Percentiles rank a stretch among this genome's conserved stretches.
Conservation (phyloP, 192 early-diverging fungal species). For the Polychytrium aggregatum region DNA sequence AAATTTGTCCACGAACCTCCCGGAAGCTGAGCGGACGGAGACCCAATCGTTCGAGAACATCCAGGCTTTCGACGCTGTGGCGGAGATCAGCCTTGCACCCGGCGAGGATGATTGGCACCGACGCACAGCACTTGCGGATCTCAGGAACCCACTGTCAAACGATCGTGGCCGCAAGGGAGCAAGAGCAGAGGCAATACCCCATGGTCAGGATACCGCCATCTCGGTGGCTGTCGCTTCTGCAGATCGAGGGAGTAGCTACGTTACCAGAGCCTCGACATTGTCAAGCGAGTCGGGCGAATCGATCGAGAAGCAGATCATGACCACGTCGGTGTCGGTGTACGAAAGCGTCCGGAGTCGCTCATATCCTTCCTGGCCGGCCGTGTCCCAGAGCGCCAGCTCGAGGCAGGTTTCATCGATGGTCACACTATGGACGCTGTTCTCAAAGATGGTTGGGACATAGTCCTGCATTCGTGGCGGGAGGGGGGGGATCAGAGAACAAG, state of each 20-base stretch:
- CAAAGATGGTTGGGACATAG: conserved; percentile 78
- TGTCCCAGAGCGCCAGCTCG: conserved; percentile 86
- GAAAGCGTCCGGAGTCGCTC: conserved; percentile 85
- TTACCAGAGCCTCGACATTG: conserved; percentile 47
- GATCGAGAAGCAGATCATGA: conserved; percentile 67
- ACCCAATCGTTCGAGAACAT: conserved; percentile 8
- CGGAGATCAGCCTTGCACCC: conserved; percentile 33
- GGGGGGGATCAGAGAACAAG: no score
- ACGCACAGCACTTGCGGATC: conserved; percentile 68
- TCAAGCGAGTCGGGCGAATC: conserved; percentile 72
- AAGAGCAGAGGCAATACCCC: neutral
- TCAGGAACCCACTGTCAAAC: conserved; percentile 63
- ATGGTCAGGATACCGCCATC: neutral
- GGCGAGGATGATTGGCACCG: conserved; percentile 67
- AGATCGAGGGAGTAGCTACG: neutral
- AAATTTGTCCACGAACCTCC: conserved; percentile 11
- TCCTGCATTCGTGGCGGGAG: no score
- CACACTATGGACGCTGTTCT: conserved; percentile 29
- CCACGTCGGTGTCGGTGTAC: conserved; percentile 81
- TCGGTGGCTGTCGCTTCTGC: neutral
- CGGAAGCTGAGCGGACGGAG: conserved; percentile 5
- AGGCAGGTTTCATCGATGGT: conserved; percentile 7
- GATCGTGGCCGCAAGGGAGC: neutral
- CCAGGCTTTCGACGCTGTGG: conserved; percentile 15
- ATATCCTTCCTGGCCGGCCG: conserved; percentile 94